Evolutionary conservation across 2,329 filamentous ascomycete genomes (phyloP).

Genomic region (Aureobasidium sp.): DNA sequence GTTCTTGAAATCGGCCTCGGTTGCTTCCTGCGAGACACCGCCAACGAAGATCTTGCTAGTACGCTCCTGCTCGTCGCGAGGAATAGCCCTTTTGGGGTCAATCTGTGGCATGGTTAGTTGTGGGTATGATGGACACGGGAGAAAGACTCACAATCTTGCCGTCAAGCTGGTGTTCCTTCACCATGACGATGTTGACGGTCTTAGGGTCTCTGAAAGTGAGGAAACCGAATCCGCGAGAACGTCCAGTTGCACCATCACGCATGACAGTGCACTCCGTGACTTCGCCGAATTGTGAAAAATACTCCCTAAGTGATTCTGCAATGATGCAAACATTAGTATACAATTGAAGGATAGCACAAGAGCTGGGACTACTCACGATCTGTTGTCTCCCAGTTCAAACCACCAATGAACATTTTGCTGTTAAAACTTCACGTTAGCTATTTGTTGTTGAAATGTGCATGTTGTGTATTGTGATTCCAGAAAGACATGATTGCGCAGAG

Average conservation of each 20-base stretch:
- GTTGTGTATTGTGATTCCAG: neutral
- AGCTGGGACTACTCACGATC: conserved; percentile 58
- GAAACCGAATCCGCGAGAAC: conserved; percentile 94
- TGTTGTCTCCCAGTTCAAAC: conserved; percentile 97
- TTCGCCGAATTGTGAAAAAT: conserved; percentile 96
- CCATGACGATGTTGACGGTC: conserved; percentile 98
- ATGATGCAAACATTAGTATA: conserved; percentile 21
- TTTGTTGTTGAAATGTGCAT: neutral
- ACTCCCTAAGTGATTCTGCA: conserved; percentile 87
- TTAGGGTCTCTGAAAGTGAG: conserved; percentile 96
- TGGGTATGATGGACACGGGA: neutral
- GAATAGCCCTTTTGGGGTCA: conserved; percentile 94
- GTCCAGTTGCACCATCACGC: conserved; percentile 87
- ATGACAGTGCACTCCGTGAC: conserved; percentile 99
- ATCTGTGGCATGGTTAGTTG: conserved; percentile 51
- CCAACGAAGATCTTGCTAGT: conserved; percentile 99
- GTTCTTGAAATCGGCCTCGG: conserved; percentile 88
- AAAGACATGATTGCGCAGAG: conserved; percentile 11
- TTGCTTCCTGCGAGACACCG: conserved; percentile 93
- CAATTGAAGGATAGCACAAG: neutral
- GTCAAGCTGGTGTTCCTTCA: conserved; percentile 96
- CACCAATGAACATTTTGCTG: conserved; percentile 99
- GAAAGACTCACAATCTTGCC: conserved; percentile 79
- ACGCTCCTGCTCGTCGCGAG: conserved; percentile 94
- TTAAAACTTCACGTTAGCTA: conserved; percentile 17